A percentile compares a stretch with the other conserved stretches of the same genome.
Evolutionary conservation across 2,329 filamentous ascomycete genomes (phyloP).

Genomic region (Pestalotiopsis sp.): DNA sequence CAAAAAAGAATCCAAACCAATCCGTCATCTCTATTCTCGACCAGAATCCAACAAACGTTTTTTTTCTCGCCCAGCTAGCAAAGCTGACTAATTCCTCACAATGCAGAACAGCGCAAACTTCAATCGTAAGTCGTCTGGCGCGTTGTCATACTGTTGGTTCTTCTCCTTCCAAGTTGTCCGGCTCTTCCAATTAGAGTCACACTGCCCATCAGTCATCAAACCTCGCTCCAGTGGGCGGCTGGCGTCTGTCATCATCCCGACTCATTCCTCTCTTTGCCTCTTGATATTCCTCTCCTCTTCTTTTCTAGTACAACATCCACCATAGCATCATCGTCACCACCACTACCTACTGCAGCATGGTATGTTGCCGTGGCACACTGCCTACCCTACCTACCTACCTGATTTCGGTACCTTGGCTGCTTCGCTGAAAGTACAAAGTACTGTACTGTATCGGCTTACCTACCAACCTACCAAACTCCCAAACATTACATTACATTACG

Average conservation of each 20-base stretch:
- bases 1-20: not conserved
- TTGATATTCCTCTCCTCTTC: not conserved
- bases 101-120: not conserved
- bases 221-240: not conserved
- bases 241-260: not conserved
- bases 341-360: not conserved
- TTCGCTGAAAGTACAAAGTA: not conserved
- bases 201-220: not conserved
- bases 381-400: not conserved
- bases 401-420: not conserved
- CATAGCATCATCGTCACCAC: not conserved
- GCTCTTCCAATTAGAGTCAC: not conserved
- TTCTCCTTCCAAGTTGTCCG: not conserved
- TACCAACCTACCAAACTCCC: not conserved
- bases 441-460: constrained; percentile 1
- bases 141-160: not conserved
- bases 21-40: not conserved
- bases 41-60: not conserved
- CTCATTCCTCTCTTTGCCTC: not conserved
- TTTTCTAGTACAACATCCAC: not conserved
- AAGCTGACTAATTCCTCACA: not conserved
- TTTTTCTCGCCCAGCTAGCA: not conserved
- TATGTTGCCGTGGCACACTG: not conserved
- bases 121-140: not conserved
- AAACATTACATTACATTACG: not conserved